Percentiles rank a stretch among this genome's conserved stretches.
Evolutionary conservation across 2,329 filamentous ascomycete species (phyloP).

Genomic region (Alternaria sp.): DNA sequence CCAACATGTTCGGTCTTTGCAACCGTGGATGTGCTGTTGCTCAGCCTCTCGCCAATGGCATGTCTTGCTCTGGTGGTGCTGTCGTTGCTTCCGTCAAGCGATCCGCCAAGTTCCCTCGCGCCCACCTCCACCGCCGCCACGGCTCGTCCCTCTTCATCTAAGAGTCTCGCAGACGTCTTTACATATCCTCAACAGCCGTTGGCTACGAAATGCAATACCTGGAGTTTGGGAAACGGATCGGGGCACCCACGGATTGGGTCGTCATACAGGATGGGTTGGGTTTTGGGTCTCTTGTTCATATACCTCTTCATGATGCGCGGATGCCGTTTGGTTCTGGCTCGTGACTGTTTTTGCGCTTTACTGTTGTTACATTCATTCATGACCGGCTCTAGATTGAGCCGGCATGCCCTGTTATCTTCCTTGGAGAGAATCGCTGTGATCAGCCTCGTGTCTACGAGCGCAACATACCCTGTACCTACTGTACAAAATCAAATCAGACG

Average conservation of each 20-base stretch:
- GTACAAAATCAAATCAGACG: conserved; percentile 22
- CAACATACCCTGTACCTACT: conserved; percentile 12
- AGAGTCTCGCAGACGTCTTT: conserved; percentile 6
- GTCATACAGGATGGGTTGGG: conserved; percentile 12
- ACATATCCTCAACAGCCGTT: conserved; percentile 10
- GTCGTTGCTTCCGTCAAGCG: conserved; percentile 24
- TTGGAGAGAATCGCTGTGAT: conserved; percentile 16
- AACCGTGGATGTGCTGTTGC: conserved; percentile 51
- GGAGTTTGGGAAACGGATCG: conserved; percentile 29
- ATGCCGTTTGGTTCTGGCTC: conserved; percentile 17
- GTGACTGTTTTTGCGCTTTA: conserved; percentile 9
- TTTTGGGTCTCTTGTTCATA: conserved; percentile 26
- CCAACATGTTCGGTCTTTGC: conserved; percentile 53
- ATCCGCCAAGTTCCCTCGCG: conserved; percentile 29
- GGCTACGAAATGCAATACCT: conserved; percentile 25
- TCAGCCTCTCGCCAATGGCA: conserved; percentile 51
- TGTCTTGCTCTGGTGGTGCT: conserved; percentile 47
- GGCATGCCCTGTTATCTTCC: conserved; percentile 22
- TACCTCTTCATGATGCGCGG: conserved; percentile 10
- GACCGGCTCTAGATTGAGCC: conserved; percentile 11
- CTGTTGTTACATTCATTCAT: conserved; percentile 22
- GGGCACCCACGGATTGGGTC: conserved; percentile 10
- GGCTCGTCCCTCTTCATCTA: conserved; percentile 30
- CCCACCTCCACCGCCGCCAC: conserved; percentile 39
- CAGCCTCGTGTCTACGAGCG: conserved; percentile 13